These are phyloP conservation scores for Barbatosphaeria neglecta DNA, from an alignment of 495 filamentous ascomycete genomes.

Conservation along the genomic window DNA sequence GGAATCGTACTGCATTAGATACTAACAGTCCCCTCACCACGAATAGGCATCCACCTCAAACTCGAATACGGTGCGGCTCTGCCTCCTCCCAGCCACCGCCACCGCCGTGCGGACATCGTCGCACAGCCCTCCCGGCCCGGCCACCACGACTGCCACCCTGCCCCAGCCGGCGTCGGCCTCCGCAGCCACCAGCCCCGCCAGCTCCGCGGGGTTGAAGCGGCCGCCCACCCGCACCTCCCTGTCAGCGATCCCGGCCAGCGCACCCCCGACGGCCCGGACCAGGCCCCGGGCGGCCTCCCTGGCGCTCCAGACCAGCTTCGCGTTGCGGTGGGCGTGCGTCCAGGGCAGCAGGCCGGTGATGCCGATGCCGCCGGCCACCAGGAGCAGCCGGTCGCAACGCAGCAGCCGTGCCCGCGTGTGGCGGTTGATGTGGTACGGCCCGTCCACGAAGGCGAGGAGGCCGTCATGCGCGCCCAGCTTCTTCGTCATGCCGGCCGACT, in stretches of 20 bases:
- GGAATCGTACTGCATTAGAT: too few relatives aligned
- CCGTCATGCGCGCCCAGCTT: conserved; percentile 3
- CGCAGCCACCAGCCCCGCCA: conserved; percentile 10
- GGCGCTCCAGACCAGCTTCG: conserved; percentile 27
- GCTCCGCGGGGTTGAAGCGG: too few relatives aligned
- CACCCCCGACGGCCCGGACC: conserved; percentile 11
- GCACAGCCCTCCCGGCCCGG: conserved; percentile 18
- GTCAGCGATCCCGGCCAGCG: conserved; percentile 8
- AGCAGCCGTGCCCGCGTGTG: conserved; percentile 3
- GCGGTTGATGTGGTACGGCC: conserved; percentile 12
- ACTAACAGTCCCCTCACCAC: too few relatives aligned
- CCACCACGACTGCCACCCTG: conserved; percentile 26
- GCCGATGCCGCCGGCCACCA: conserved; percentile 34
- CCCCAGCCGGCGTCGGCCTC: conserved; percentile 17
- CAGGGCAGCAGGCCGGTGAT: conserved; percentile 25
- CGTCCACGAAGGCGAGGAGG: conserved; percentile 19
- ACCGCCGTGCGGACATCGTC: conserved; percentile 12
- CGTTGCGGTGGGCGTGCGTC: conserved; percentile 16
- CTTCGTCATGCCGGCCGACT: conserved; percentile 16
- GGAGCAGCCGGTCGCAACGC: conserved; percentile 20
- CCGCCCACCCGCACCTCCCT: conserved; percentile 21
- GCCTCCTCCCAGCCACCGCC: conserved; percentile 1
- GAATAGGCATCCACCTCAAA: conserved; percentile 15
- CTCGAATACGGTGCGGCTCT: conserved; percentile 4
- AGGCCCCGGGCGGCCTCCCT: conserved; percentile 9